Evolutionary conservation across 305 asterid genomes (phyloP).

Genomic region (Euphrasia arctica): DNA sequence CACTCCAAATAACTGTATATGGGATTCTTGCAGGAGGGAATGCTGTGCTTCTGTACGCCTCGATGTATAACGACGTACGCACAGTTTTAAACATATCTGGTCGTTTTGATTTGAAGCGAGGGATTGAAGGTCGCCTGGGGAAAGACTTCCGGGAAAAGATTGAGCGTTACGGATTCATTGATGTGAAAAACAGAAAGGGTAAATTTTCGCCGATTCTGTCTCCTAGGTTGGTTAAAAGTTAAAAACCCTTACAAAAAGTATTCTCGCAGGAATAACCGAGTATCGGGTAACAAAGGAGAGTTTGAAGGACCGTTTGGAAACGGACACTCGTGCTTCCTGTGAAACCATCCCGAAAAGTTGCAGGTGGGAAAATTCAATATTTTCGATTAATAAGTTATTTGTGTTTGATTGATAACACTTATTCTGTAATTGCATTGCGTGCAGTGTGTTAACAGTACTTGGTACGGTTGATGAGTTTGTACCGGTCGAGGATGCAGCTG

Average conservation of each 20-base stretch:
- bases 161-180: conserved; percentile 59
- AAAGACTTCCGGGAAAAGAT: conserved; percentile 54
- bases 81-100: conserved; percentile 74
- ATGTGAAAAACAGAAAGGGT: conserved; percentile 73
- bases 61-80: conserved; percentile 47
- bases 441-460: conserved; percentile 78
- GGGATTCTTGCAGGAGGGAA: conserved; percentile 66
- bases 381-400: no score
- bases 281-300: conserved; percentile 76
- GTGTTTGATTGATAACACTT: not conserved
- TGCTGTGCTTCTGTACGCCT: conserved; percentile 81
- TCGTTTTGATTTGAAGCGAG: conserved; percentile 68
- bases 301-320: conserved; percentile 73
- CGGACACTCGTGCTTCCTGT: conserved; percentile 61
- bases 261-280: conserved; percentile 48
- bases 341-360: conserved; percentile 50
- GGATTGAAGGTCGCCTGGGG: conserved; percentile 91
- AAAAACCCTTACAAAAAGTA: not conserved
- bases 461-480: conserved; percentile 71
- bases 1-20: not conserved
- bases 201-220: not conserved
- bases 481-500: conserved; percentile 66
- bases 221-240: no score
- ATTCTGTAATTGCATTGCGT: conserved; percentile 11
- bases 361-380: conserved; percentile 44